Evolutionary conservation across 495 filamentous ascomycete genomes (phyloP), one percentile per base, ranked within the genome.

Genomic region (Daldinia childiae): DNA sequence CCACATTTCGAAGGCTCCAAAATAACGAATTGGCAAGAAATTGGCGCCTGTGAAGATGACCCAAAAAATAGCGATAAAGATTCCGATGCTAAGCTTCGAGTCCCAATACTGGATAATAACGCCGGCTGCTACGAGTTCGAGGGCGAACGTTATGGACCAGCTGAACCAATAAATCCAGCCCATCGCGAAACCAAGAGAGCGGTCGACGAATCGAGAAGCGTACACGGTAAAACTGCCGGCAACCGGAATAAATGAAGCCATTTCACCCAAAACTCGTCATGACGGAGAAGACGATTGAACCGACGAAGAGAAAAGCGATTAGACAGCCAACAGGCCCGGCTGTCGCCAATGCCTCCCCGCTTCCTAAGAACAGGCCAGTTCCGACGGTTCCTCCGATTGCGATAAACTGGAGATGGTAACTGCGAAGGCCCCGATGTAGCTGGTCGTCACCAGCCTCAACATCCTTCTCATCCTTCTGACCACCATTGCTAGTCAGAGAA

Each of bases 81-180:
- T 90, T 27, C 89, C 90, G 56, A 86, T 83, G 67, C 78, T 82
- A 30, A 83, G 73, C 30, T 79, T 78, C 14, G 78, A 69, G 38
- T 91, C 81, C 92, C 92, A 95, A 75, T 87, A 94, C 62, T 90
- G 87, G 39, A 94, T 91, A 63, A 94, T 89, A 58, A 93, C 76
- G 7, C 90, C 87, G 2, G 92, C 90, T 2, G 91, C 91, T 3
- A 89, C 90, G 17, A 94, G 86, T 69, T 93, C 91, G n/a, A 92
- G 83, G 32, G 90, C 91, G 66, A 90, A 89, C 0, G 90, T 93
- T 39, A 90, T 89, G 19, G 83, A 78, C 81, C 75, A 72, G 48
- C 77, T 82, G 52, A 84, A 83, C 84, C 82, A 85, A 64, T 85
- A 85, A 56, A 82, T 77, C 91, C 91, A 94, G 29, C 91, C 91